These are phyloP conservation scores for Aspergillus pseudotamarii DNA, from an alignment of 2,329 filamentous ascomycete genomes.

Conservation along the genomic window DNA sequence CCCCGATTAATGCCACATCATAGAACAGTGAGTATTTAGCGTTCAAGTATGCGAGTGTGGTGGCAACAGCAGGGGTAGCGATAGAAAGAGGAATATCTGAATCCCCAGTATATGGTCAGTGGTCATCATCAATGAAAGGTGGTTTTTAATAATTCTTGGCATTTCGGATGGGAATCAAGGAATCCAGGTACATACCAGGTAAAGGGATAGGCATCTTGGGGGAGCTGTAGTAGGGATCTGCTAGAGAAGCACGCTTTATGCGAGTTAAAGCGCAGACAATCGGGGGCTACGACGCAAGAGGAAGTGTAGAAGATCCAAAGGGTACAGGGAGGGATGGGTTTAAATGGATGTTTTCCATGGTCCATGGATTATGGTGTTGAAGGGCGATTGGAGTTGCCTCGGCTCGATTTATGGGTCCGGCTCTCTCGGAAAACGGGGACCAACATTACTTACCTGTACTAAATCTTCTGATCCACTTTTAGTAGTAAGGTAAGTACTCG, in stretches of 20 bases:
- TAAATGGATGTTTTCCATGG: neutral
- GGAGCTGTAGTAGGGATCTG: neutral
- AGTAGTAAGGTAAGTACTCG: no score
- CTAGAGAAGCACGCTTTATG: neutral
- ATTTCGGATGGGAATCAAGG: neutral
- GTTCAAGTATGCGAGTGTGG: conserved; percentile 76
- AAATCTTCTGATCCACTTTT: neutral
- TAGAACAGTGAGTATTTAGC: conserved; percentile 68
- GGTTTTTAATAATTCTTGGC: neutral
- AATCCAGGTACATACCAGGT: conserved; percentile 18
- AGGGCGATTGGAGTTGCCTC: conserved; percentile 11
- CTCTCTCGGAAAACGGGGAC: neutral
- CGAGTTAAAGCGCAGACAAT: neutral
- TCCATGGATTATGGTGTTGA: neutral
- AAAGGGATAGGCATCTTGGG: conserved; percentile 12
- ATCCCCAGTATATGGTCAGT: neutral
- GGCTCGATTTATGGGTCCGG: conserved; percentile 5
- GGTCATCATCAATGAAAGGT: neutral
- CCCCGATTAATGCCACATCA: conserved; percentile 64
- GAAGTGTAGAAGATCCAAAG: neutral
- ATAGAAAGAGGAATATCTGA: conserved; percentile 42
- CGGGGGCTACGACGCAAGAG: neutral
- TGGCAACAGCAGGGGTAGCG: conserved; percentile 64
- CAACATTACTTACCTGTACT: no score
- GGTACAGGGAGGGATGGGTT: neutral